Evolutionary conservation across 2,329 filamentous ascomycete genomes (phyloP).

Genomic region (Neofusicoccum parvum): DNA sequence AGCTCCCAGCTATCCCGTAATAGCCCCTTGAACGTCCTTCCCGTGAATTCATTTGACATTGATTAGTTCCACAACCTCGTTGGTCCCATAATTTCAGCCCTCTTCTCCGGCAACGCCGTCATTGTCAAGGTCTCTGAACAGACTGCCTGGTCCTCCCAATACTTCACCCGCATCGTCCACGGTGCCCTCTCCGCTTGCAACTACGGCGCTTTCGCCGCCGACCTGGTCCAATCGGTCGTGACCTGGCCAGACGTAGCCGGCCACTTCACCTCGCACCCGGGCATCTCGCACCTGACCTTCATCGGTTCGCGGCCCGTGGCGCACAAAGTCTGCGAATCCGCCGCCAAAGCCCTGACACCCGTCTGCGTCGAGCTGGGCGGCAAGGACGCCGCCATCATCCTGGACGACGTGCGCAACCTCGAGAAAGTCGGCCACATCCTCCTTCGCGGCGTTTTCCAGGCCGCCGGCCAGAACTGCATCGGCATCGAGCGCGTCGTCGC

Average conservation of each 20-base stretch:
- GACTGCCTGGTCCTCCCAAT: conserved; percentile 87
- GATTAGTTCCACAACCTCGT: conserved; percentile 88
- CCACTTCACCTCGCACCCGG: conserved; percentile 81
- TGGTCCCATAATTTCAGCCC: conserved; percentile 82
- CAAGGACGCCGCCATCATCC: conserved; percentile 88
- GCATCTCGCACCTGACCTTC: conserved; percentile 88
- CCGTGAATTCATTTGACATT: background rate
- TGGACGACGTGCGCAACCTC: conserved; percentile 74
- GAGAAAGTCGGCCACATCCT: conserved; percentile 77
- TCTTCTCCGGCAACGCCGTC: conserved; percentile 90
- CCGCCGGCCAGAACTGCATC: conserved; percentile 95
- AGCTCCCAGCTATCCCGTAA: conserved; percentile 46
- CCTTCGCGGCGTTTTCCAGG: conserved; percentile 91
- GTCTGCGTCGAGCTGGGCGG: conserved; percentile 90
- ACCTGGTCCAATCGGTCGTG: conserved; percentile 79
- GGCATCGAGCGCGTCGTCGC: conserved; percentile 93
- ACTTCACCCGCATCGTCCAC: conserved; percentile 78
- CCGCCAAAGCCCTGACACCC: conserved; percentile 83
- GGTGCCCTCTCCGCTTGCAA: conserved; percentile 81
- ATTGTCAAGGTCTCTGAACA: conserved; percentile 94
- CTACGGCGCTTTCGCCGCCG: conserved; percentile 73
- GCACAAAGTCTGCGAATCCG: conserved; percentile 82
- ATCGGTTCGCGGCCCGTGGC: conserved; percentile 89
- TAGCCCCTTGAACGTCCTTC: conserved; percentile 19
- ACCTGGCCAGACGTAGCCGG: conserved; percentile 86